Evolutionary conservation across 2,329 filamentous ascomycete genomes (phyloP).

Genomic region (Verruconis gallopava): DNA sequence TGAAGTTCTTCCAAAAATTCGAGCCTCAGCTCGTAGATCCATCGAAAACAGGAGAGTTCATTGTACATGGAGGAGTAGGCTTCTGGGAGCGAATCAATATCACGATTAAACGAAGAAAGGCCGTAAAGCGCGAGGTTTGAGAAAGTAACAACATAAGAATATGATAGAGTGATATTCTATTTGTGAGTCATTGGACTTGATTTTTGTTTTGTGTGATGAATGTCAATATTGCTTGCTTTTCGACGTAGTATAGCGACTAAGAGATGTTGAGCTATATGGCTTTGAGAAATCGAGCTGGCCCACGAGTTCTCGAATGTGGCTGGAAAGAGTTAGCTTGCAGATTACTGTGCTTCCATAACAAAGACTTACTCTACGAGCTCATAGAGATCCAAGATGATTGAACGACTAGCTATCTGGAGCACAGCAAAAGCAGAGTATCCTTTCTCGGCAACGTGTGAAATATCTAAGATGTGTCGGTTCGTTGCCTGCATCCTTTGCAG

Average conservation of each 20-base stretch:
- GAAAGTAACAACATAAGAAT: too few species aligned
- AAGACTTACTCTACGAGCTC: conserved; percentile 39
- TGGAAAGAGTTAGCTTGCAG: conserved; percentile 13
- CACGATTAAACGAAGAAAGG: conserved; percentile 16
- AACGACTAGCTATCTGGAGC: conserved; percentile 55
- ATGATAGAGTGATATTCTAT: too few species aligned
- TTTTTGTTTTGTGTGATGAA: background rate
- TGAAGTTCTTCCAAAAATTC: conserved; percentile 30
- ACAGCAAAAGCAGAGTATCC: conserved; percentile 66
- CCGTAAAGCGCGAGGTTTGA: conserved; percentile 3
- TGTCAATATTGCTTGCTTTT: conserved; percentile 1
- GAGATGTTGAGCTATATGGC: background rate
- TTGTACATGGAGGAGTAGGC: conserved; percentile 29
- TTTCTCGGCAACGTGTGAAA: conserved; percentile 53
- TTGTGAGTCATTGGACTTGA: too few species aligned
- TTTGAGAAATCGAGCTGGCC: conserved; percentile 59
- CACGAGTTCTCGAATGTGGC: conserved; percentile 50
- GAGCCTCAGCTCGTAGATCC: conserved; percentile 20
- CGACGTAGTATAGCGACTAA: background rate
- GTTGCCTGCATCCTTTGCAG: conserved; percentile 45
- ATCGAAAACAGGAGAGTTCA: conserved; percentile 22
- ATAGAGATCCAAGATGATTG: conserved; percentile 56
- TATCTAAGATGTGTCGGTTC: conserved; percentile 46
- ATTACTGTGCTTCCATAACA: conserved; percentile 1
- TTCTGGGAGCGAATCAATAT: conserved; percentile 31